These are phyloP conservation scores for Starmerella cellae DNA, from an alignment of 805 yeast species.

Conservation along the genomic window DNA sequence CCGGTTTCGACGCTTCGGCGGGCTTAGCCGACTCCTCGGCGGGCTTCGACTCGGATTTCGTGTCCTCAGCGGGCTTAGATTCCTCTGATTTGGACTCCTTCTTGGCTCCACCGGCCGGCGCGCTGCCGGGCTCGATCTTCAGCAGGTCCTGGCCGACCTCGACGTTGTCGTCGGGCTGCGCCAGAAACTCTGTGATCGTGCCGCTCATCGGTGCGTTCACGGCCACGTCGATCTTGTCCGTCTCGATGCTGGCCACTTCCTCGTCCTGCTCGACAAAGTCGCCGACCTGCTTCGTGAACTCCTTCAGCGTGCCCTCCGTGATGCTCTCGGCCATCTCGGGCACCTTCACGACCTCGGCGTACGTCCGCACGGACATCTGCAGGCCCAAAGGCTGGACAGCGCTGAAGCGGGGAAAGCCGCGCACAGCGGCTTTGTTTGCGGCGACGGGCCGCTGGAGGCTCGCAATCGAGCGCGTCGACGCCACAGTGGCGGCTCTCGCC, in stretches of 20 bases:
- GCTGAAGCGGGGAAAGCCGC: neutral
- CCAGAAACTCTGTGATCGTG: conserved; percentile 71
- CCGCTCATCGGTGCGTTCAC: conserved; percentile 92
- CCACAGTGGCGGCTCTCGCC: neutral
- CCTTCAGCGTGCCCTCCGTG: conserved; percentile 85
- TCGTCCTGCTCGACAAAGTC: conserved; percentile 80
- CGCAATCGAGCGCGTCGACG: conserved; percentile 6
- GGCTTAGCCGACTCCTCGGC: conserved; percentile 28
- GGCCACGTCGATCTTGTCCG: conserved; percentile 95
- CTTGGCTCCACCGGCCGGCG: conserved; percentile 42
- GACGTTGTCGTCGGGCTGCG: conserved; percentile 78
- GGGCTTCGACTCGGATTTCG: conserved; percentile 24
- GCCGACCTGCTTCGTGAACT: conserved; percentile 52
- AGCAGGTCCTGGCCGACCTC: conserved; percentile 88
- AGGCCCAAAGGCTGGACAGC: neutral
- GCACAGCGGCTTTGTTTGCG: neutral
- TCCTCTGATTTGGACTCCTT: conserved; percentile 26
- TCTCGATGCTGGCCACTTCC: conserved; percentile 89
- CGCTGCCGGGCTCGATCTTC: conserved; percentile 66
- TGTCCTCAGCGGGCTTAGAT: conserved; percentile 1
- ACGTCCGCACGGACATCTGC: conserved; percentile 16
- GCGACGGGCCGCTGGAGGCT: conserved; percentile 8
- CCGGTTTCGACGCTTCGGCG: conserved; percentile 19
- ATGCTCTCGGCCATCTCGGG: conserved; percentile 99
- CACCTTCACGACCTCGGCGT: conserved; percentile 53